These are phyloP conservation scores for Botrytis tulipae DNA, from an alignment of 2,329 filamentous ascomycete genomes.

Conservation along the genomic window DNA sequence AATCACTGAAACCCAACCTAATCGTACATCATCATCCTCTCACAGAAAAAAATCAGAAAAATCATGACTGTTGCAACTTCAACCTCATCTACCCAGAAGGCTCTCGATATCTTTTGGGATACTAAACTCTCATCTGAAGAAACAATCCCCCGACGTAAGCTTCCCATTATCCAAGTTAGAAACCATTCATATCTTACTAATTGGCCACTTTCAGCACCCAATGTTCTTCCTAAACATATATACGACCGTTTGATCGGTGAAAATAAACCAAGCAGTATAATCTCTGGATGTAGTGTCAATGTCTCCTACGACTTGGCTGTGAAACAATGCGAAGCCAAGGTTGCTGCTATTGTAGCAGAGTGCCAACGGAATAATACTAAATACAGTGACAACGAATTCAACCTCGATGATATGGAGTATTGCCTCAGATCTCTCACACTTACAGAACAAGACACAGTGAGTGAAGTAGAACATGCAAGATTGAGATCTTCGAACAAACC, in stretches of 20 bases:
- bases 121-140: background rate
- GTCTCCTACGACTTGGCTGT: constrained; percentile 70
- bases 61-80: background rate
- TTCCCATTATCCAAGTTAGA: background rate
- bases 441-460: background rate
- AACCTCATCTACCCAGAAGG: background rate
- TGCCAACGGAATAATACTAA: constrained; percentile 76
- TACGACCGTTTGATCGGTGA: constrained; percentile 1
- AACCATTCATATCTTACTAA: background rate
- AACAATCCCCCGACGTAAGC: background rate
- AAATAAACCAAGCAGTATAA: background rate
- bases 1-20: background rate
- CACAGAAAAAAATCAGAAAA: background rate
- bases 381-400: constrained; percentile 78
- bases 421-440: constrained; percentile 23
- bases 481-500: background rate
- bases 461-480: no score
- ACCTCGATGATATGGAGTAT: constrained; percentile 56
- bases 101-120: constrained; percentile 16
- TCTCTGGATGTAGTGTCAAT: constrained; percentile 35
- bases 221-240: constrained; percentile 15
- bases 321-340: constrained; percentile 63
- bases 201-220: constrained; percentile 7
- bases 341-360: constrained; percentile 55
- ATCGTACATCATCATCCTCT: background rate